Base-by-base conservation (phyloP, 768 basidiomycete species). In the Bullera alba region DNA sequence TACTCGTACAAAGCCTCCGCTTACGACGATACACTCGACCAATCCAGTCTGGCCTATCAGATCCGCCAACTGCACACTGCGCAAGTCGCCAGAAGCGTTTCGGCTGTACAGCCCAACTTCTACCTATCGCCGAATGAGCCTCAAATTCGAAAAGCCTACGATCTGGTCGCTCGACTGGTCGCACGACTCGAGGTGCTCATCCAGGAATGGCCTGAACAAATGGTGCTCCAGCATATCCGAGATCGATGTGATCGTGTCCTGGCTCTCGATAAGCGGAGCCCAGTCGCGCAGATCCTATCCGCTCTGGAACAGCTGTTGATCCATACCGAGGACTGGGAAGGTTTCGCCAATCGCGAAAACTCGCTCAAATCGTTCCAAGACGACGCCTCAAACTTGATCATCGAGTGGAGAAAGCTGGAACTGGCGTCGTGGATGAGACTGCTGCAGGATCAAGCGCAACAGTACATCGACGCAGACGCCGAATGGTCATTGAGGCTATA, bases 321-420 rank as follows among this genome's bases (percentile, higher is more conserved):
- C 42, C 86, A 93, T 54, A 88, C 81, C 21, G 87, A 91, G 46
- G 93, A 97, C 64, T 99, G 95, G 95, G 90, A 99, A 68, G 82
- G 83, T 59, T 97, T 86, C 65, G 85, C 93, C n/a, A 91, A 89
- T 73, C 78, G 82, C n/a, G 83, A 85, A 36, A 96, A 90, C 64
- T 83, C 83, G 35, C 78, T 99, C 57, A 81, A 79, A 62, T 46
- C 67, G 1, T 76, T 86, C 61, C 89, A 82, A 53, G 79, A 81
- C 22, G 77, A 76, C 3, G 69, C 95, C 21, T 84, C 80, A 10
- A 73, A 71, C 22, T 77, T 91, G 41, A 85, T 97, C 39, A 82
- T 99, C 42, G 79, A 81, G 8, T 97, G 95, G 95, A 78, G 95
- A 47, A 80, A 88, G 26, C 75, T 92, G 48, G 95, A 99, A 65